Evolutionary conservation across 2,329 filamentous ascomycete genomes (phyloP), one percentile per base, ranked within the genome.

Genomic region (Ophioceras dolichostomum): DNA sequence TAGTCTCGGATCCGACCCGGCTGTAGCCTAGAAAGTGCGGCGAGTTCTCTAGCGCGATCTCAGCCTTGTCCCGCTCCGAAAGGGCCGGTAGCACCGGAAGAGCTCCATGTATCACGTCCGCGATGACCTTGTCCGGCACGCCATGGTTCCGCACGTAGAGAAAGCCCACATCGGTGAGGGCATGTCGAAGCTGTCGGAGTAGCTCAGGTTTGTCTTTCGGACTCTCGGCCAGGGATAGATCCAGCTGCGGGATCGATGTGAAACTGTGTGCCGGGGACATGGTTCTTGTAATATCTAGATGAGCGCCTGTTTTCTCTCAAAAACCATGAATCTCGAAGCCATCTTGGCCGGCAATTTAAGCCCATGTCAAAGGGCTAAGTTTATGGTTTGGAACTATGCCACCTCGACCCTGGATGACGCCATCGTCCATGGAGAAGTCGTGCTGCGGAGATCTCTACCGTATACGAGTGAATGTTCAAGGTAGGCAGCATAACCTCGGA

Each of bases 1-100:
- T 79, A 0, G 56, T 70, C 49, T 78, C 74, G 18, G 65, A 58
- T 0, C 71, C 73, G 14, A 63, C 61, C 1, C 58, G 64, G 42
- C 68, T 73, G 48, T 76, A 78, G 0, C 74, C 74, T 3, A 79
- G 55, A 39, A 79, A 76, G 47, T 76, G 73, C 9, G 73, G 70
- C 1, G 69, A 76, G 19, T 73, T 68, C 19, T 60, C 52, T 14
- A 71, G 55, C 0, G 62, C 62, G 9, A 70, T 49, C 2, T 45
- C 45, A 0, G 49, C 47, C 39, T 71, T 73, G 5, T 52, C 48
- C 3, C 47, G 43, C 72, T 54, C 0, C 17, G 28, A 2, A 67
- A 67, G 3, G 72, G 50, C 6, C 7, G 52, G 48, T 7, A 49
- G 39, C 2, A 61, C 52, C 6, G 31, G 22, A 8, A 26, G 12